Percentiles rank a stretch among this genome's conserved stretches.
Evolutionary conservation across 2,329 filamentous ascomycete species (phyloP).

Genomic region (Pseudogymnoascus sp.): DNA sequence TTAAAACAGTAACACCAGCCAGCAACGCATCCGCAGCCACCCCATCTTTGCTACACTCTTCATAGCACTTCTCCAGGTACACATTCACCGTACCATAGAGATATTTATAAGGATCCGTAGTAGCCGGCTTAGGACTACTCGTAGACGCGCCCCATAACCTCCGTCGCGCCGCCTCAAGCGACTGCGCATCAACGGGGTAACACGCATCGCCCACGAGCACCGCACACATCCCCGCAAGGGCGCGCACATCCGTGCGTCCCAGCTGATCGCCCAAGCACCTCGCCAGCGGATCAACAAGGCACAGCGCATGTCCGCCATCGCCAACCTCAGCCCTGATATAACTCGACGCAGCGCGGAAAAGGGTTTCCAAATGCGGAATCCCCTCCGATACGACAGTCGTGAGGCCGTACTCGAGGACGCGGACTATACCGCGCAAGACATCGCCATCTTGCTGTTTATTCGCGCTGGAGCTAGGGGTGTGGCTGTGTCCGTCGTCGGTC

Average conservation of each 20-base stretch:
- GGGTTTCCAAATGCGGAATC: conserved; percentile 35
- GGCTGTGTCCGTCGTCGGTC: conserved; percentile 14
- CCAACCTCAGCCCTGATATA: conserved; percentile 57
- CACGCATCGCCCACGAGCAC: conserved; percentile 31
- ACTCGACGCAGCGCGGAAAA: conserved; percentile 51
- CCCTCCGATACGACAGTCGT: conserved; percentile 22
- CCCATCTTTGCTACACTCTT: conserved; percentile 31
- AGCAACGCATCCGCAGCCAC: conserved; percentile 46
- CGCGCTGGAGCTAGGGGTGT: conserved; percentile 26
- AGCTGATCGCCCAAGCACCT: conserved; percentile 37
- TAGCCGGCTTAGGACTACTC: conserved; percentile 33
- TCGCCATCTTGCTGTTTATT: conserved; percentile 47
- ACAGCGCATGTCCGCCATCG: conserved; percentile 57
- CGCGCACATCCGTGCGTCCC: conserved; percentile 14
- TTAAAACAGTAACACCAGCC: conserved; percentile 26
- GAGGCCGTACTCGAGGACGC: conserved; percentile 58
- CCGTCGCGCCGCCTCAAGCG: conserved; percentile 57
- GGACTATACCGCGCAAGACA: conserved; percentile 63
- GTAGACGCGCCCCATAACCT: conserved; percentile 56
- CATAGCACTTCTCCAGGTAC: conserved; percentile 50
- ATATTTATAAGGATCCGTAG: conserved; percentile 55
- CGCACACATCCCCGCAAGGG: conserved; percentile 23
- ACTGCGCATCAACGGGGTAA: conserved; percentile 53
- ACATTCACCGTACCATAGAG: conserved; percentile 54
- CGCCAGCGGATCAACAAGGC: conserved; percentile 64